A percentile compares a stretch with the other conserved stretches of the same genome.
These are phyloP conservation scores for Durusdinium trenchii DNA, from an alignment of 73 alveolate species.

Conservation along the genomic window DNA sequence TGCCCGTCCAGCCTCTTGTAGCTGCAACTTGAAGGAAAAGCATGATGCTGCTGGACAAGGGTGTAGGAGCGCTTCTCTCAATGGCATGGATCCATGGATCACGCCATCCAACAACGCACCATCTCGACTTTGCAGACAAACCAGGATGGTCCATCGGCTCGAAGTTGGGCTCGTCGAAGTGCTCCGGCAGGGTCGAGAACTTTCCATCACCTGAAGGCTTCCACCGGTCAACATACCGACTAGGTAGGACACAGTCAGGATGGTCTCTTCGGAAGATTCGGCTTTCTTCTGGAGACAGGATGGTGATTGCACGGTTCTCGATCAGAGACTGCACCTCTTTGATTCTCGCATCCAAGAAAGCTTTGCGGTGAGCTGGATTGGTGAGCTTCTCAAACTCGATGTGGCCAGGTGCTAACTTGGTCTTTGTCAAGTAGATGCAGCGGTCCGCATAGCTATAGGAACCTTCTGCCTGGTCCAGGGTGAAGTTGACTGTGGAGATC, in stretches of 20 bases:
- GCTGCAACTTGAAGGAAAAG: not conserved
- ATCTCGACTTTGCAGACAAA: not conserved
- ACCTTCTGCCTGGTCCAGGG: not conserved
- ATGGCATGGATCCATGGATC: not conserved
- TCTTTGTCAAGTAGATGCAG: not conserved
- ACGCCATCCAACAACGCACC: constrained; percentile 31
- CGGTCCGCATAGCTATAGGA: not conserved
- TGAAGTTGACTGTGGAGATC: not conserved
- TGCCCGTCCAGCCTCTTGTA: not conserved
- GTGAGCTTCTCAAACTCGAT: not conserved
- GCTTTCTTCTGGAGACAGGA: not conserved
- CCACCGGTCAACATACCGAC: constrained; percentile 23
- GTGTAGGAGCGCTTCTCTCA: constrained; percentile 5
- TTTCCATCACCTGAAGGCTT: not conserved
- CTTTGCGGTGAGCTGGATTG: not conserved
- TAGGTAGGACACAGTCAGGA: not conserved
- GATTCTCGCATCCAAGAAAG: not conserved
- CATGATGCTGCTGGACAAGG: not conserved
- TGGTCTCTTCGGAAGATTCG: not conserved
- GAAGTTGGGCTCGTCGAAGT: not conserved
- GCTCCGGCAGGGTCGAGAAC: not conserved
- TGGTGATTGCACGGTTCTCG: not conserved
- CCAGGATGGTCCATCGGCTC: not conserved
- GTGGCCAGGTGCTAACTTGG: constrained; percentile 35
- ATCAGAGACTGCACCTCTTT: constrained; percentile 30